A percentile compares a stretch with the other conserved stretches of the same genome.
Conservation (phyloP, 1,139 yeast species). For the Geotrichum fermentans region DNA sequence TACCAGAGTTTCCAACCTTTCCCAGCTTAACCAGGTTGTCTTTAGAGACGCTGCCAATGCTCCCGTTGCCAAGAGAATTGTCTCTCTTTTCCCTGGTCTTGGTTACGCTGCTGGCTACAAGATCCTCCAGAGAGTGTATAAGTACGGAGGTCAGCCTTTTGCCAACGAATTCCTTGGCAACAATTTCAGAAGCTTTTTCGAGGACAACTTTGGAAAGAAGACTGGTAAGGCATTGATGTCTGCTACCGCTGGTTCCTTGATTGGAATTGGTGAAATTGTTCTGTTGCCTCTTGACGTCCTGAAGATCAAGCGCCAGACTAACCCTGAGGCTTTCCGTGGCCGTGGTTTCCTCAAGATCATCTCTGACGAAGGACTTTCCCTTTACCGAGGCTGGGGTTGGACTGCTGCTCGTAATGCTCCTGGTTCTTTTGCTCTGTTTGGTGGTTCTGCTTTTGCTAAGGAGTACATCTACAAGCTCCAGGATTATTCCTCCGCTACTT, state of each 20-base stretch:
- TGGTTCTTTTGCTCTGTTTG: constrained; percentile 94
- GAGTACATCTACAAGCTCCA: constrained; percentile 83
- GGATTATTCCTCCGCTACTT: constrained; percentile 87
- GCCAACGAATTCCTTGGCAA: constrained; percentile 86
- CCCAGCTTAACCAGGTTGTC: constrained; percentile 76
- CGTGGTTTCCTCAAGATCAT: constrained; percentile 87
- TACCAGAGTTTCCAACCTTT: constrained; percentile 51
- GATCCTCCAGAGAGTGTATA: constrained; percentile 93
- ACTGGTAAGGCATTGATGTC: constrained; percentile 95
- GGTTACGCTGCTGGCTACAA: constrained; percentile 98
- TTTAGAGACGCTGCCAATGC: constrained; percentile 78
- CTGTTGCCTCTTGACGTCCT: constrained; percentile 91
- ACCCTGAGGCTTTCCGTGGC: constrained; percentile 96
- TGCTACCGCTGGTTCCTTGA: constrained; percentile 94
- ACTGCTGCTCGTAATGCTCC: constrained; percentile 99
- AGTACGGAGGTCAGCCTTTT: constrained; percentile 98
- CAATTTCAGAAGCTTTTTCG: constrained; percentile 68
- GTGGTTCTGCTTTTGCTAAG: constrained; percentile 98
- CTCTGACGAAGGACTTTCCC: constrained; percentile 84
- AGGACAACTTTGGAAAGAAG: constrained; percentile 77
- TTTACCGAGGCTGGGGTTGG: constrained; percentile 99
- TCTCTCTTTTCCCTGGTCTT: constrained; percentile 92
- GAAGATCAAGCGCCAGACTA: constrained; percentile 97
- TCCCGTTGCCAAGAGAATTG: constrained; percentile 62
- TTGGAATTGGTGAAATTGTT: constrained; percentile 97